Evolutionary conservation across 768 basidiomycete genomes (phyloP).

Genomic region (Boletus pseudopeckii): DNA sequence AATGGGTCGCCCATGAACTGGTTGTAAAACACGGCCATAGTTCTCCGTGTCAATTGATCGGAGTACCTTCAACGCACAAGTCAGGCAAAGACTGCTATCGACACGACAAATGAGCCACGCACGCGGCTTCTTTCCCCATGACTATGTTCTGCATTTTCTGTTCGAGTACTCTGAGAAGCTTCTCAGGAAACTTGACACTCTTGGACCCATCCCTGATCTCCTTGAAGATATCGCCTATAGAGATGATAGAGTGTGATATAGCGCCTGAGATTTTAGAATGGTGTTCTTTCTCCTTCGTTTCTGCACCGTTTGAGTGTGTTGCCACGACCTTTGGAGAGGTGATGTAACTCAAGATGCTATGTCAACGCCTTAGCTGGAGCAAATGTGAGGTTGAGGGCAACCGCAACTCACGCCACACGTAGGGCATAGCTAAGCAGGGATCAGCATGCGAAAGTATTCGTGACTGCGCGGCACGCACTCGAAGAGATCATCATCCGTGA

Average conservation of each 20-base stretch:
- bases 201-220: conserved; percentile 76
- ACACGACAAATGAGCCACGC: conserved; percentile 34
- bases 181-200: conserved; percentile 92
- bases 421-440: conserved; percentile 62
- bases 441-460: conserved; percentile 1
- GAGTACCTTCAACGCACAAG: conserved; percentile 56
- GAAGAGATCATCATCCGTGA: conserved; percentile 84
- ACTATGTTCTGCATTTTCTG: conserved; percentile 87
- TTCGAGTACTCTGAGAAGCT: conserved; percentile 86
- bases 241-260: conserved; percentile 51
- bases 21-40: conserved; percentile 90
- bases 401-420: conserved; percentile 70
- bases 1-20: conserved; percentile 85
- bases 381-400: neutral
- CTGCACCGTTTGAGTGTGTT: conserved; percentile 30
- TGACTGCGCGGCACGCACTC: conserved; percentile 49
- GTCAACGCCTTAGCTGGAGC: conserved; percentile 8
- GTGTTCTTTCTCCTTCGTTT: conserved; percentile 59
- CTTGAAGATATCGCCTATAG: conserved; percentile 77
- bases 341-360: conserved; percentile 70
- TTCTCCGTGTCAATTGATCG: conserved; percentile 84
- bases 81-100: conserved; percentile 4
- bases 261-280: conserved; percentile 64
- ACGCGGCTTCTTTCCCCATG: conserved; percentile 90
- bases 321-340: conserved; percentile 54